Conservation (phyloP, 768 basidiomycete genomes). For the Termitomyces sp. region DNA sequence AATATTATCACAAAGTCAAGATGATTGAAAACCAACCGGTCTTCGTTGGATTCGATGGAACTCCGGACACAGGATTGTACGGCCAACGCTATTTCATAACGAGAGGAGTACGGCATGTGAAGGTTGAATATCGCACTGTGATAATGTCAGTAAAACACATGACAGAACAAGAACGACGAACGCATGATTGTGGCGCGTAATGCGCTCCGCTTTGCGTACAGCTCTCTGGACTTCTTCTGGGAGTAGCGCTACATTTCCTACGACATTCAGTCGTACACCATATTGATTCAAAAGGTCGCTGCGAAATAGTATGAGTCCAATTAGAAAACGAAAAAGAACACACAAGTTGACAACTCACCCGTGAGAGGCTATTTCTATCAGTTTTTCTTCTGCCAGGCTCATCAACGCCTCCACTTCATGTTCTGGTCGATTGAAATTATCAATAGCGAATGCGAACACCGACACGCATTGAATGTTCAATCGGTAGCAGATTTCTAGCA, state of each 20-base stretch:
- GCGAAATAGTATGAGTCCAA: background rate
- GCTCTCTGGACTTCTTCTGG: slow-evolving; percentile 73
- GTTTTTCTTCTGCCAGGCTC: slow-evolving; percentile 71
- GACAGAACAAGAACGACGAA: slow-evolving; percentile 23
- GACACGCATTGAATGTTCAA: slow-evolving; percentile 83
- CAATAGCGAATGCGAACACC: slow-evolving; percentile 97
- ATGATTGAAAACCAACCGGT: slow-evolving; percentile 3
- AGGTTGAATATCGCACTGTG: slow-evolving; percentile 84
- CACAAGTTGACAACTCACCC: slow-evolving; percentile 52
- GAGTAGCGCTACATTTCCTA: slow-evolving; percentile 75
- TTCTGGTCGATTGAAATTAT: slow-evolving; percentile 88
- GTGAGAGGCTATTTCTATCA: slow-evolving; percentile 73
- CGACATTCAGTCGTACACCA: slow-evolving; percentile 79
- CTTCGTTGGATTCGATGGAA: slow-evolving; percentile 20
- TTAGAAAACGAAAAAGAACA: background rate
- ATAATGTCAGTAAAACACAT: background rate
- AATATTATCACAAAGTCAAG: background rate
- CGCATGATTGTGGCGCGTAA: slow-evolving; percentile 76
- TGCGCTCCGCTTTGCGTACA: slow-evolving; percentile 63
- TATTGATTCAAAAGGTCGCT: slow-evolving; percentile 81
- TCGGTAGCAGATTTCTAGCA: slow-evolving; percentile 79
- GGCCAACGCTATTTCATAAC: slow-evolving; percentile 87
- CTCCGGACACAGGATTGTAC: slow-evolving; percentile 50
- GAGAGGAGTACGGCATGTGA: slow-evolving; percentile 88
- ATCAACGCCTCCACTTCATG: slow-evolving; percentile 89